Base-by-base conservation (phyloP, 768 basidiomycete species). In the Pisolithus orientalis region DNA sequence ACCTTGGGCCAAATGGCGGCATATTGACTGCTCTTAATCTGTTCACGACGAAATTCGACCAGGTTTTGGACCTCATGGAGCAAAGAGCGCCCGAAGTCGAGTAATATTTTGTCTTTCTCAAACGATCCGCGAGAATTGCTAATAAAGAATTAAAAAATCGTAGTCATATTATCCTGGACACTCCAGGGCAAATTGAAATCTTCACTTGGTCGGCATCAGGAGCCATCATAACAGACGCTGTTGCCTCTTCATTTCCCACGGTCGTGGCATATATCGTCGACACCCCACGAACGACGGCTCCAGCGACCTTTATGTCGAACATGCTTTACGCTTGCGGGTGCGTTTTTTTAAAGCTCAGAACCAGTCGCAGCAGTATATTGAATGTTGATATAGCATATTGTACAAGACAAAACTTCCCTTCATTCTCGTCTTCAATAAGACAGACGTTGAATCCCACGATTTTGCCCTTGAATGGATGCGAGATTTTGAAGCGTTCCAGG, bases 181-280 rank as follows among this genome's bases (percentile, higher is more conserved):
- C 96, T 0, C 96, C 96, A 6, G 96, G 96, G 4, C 96, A 99
- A 70, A 99, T 99, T 62, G 96, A 99, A 71, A 99, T 98, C 58
- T 99, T 99, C 66, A 99, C 96, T 47, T 99, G 96, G 96, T 97
- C 94, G 0, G 96, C 96, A 2, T 97, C 94, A 44, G 96, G 96
- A 5, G 87, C 95, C 10, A 99, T 99, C 63, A 98, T 99, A 61
- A 99, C 96, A 39, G 94, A 98, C 64, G 91, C 96, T 16, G 77
- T 99, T 39, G 96, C 96, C 1, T 90, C 91, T 3, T 83, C 94
- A 0, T 74, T 98, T 52, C 96, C 96, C 5, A 87, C 96, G 2
- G 91, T 95, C 32, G 84, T 99, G 34, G 96, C 96, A 14, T 99
- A 98, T 64, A 80, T 99, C 55, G 92, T 99, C 59, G 96, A 99